phyloP scores from a whole-genome alignment of 2,329 filamentous ascomycete species.

The Massarina eburnea region DNA sequence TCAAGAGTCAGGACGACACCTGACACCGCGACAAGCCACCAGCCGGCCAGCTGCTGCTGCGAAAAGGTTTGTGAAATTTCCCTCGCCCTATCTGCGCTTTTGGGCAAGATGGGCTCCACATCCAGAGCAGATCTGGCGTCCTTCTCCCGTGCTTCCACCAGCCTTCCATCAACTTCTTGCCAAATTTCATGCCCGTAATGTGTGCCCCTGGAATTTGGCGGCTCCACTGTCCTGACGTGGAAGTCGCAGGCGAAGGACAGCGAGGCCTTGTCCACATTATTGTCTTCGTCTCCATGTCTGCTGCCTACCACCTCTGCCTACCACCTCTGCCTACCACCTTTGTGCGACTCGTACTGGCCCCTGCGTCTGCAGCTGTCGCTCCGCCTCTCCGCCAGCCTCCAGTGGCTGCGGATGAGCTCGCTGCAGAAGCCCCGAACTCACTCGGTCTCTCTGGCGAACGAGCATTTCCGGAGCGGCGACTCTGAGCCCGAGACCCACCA shows the following conservation, averaged over 20 bases:
- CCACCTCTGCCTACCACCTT: no score
- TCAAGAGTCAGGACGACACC: constrained; percentile 21
- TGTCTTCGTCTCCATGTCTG: constrained; percentile 35
- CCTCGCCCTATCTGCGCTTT: constrained; percentile 32
- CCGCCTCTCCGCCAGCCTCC: neutral
- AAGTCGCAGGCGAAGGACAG: constrained; percentile 10
- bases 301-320: no score
- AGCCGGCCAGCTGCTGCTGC: constrained; percentile 7
- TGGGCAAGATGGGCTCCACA: constrained; percentile 18
- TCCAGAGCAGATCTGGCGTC: constrained; percentile 17
- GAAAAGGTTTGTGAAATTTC: constrained; percentile 17
- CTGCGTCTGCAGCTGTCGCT: constrained; percentile 6
- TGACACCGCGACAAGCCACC: constrained; percentile 30
- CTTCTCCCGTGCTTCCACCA: constrained; percentile 45
- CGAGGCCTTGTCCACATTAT: constrained; percentile 24
- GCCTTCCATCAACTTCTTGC: constrained; percentile 39
- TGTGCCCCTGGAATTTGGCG: constrained; percentile 20
- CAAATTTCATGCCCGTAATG: constrained; percentile 11
- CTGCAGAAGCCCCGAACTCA: constrained; percentile 2
- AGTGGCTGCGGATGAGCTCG: constrained; percentile 4
- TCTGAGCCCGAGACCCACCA: constrained; percentile 10
- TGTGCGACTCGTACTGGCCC: constrained; percentile 31
- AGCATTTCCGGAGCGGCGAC: constrained; percentile 17
- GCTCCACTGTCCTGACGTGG: constrained; percentile 17
- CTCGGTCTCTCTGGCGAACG: constrained; percentile 9